These are phyloP conservation scores for Ascochyta fabae DNA, from an alignment of 2,329 filamentous ascomycete species.

Conservation along the genomic window DNA sequence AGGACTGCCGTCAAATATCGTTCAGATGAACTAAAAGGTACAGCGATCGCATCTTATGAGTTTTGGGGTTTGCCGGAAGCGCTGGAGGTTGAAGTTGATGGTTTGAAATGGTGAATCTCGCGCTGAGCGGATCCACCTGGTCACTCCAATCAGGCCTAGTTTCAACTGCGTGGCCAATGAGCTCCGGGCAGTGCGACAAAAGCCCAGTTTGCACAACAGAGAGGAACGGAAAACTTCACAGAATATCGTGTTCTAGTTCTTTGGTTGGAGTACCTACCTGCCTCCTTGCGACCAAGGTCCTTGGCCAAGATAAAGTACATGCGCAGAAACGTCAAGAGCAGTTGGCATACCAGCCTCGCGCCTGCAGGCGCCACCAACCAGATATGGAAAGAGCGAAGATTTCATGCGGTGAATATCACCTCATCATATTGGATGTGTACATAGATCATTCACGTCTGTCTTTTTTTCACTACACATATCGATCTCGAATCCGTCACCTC, in stretches of 20 bases:
- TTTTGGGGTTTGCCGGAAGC: slow-evolving; percentile 22
- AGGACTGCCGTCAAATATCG: neutral
- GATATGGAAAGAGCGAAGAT: slow-evolving; percentile 22
- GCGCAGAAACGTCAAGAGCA: neutral
- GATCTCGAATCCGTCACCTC: neutral
- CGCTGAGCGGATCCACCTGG: slow-evolving; percentile 16
- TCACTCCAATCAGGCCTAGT: slow-evolving; percentile 14
- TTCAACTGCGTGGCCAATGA: slow-evolving; percentile 6
- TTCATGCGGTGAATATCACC: slow-evolving; percentile 7
- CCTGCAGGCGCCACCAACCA: slow-evolving; percentile 23
- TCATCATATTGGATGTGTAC: slow-evolving; percentile 3
- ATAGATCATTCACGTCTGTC: neutral
- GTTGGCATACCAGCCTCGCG: slow-evolving; percentile 15
- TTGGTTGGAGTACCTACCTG: neutral
- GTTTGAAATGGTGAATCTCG: slow-evolving; percentile 34
- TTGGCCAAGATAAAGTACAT: neutral
- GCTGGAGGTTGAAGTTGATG: slow-evolving; percentile 28
- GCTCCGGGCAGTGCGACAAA: slow-evolving; percentile 8
- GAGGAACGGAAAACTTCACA: neutral
- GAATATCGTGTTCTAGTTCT: neutral
- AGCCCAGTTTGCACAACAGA: slow-evolving; percentile 6
- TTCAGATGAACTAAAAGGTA: neutral
- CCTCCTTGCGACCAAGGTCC: neutral
- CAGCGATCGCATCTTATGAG: neutral
- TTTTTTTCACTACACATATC: neutral